phyloP scores from a whole-genome alignment of 2,329 filamentous ascomycete genomes.

The Trichoderma lentiforme region DNA sequence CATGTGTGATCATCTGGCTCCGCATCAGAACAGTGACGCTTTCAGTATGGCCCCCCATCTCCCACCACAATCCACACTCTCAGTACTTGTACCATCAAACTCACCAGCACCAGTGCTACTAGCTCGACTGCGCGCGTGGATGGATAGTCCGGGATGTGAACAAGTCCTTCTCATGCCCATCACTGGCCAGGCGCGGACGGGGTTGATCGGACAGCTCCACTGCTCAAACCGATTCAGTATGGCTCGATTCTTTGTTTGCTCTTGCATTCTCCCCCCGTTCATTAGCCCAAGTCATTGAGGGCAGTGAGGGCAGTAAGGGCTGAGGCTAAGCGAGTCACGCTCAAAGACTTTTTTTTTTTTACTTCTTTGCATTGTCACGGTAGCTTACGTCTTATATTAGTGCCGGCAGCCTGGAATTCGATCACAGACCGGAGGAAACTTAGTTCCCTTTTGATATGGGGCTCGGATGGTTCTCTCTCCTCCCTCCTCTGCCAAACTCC shows the following conservation, averaged over 20 bases:
- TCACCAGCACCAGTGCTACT: slow-evolving; percentile 9
- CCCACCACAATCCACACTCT: slow-evolving; percentile 6
- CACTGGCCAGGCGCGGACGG: slow-evolving; percentile 5
- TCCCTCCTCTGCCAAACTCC: neutral
- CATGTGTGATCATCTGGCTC: slow-evolving; percentile 15
- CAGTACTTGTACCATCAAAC: neutral
- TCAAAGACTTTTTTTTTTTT: neutral
- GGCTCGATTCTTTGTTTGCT: neutral
- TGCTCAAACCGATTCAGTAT: slow-evolving; percentile 13
- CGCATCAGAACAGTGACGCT: slow-evolving; percentile 5
- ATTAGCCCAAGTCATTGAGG: neutral
- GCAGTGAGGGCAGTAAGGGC: neutral
- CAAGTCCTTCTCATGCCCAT: neutral
- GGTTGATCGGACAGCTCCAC: slow-evolving; percentile 15
- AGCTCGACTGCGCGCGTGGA: slow-evolving; percentile 12
- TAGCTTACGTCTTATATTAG: slow-evolving; percentile 8
- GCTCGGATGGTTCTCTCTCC: neutral
- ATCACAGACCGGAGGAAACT: neutral
- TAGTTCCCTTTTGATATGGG: neutral
- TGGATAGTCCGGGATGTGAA: neutral
- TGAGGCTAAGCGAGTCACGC: slow-evolving; percentile 14
- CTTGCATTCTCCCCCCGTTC: neutral
- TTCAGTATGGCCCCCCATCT: slow-evolving; percentile 3
- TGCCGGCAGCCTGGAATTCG: neutral
- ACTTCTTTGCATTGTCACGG: neutral